These are phyloP conservation scores for Sarcodon sp. DNA, from an alignment of 768 basidiomycete species.

Conservation along the genomic window DNA sequence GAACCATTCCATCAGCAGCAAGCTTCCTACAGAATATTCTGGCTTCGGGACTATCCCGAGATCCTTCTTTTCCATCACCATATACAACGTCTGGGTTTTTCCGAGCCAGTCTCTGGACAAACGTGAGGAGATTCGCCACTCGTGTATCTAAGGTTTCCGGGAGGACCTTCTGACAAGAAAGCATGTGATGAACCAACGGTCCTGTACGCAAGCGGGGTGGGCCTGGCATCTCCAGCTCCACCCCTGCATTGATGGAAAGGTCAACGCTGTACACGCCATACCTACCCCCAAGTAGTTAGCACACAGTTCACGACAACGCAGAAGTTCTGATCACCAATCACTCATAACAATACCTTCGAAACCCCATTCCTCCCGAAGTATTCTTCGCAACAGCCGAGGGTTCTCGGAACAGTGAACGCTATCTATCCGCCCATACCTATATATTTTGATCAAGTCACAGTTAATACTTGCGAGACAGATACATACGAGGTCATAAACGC, in stretches of 20 bases:
- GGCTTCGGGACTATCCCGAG: constrained; percentile 37
- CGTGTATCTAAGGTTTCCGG: constrained; percentile 34
- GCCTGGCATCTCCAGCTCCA: constrained; percentile 36
- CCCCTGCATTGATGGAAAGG: constrained; percentile 29
- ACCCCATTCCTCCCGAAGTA: constrained; percentile 36
- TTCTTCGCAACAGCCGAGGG: constrained; percentile 23
- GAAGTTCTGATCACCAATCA: constrained; percentile 22
- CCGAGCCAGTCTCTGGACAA: constrained; percentile 43
- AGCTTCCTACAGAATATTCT: constrained; percentile 40
- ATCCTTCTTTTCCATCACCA: constrained; percentile 47
- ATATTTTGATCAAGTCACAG: constrained; percentile 6
- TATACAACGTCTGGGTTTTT: constrained; percentile 47
- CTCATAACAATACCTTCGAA: constrained; percentile 35
- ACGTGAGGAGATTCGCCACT: constrained; percentile 34
- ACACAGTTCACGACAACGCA: neutral
- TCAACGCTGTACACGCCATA: constrained; percentile 30
- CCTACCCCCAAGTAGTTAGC: constrained; percentile 10
- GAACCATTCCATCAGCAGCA: constrained; percentile 50
- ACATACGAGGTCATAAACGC: constrained; percentile 56
- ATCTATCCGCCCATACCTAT: constrained; percentile 29
- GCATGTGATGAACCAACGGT: constrained; percentile 23
- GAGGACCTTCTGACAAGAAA: constrained; percentile 38
- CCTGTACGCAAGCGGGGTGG: constrained; percentile 26
- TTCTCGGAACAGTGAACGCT: constrained; percentile 32
- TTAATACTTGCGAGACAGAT: neutral